phyloP scores from a whole-genome alignment of 352 stramenopile species.

The Hyaloperonospora arabidopsidis region DNA sequence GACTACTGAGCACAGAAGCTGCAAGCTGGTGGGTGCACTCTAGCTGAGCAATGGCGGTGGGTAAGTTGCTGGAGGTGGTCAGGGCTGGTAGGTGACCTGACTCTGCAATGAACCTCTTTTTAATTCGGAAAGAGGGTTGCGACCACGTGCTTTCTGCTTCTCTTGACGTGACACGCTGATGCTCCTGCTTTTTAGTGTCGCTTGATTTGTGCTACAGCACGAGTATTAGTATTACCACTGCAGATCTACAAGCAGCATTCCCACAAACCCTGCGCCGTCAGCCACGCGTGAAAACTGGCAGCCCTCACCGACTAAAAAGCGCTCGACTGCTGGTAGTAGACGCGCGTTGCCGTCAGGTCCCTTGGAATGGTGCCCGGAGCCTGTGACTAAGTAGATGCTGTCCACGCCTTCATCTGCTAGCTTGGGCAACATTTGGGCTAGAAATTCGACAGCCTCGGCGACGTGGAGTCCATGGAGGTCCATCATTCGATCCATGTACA shows the following conservation, averaged over 20 bases:
- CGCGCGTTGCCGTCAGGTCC: conserved; percentile 53
- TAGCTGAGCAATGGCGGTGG: too few species aligned
- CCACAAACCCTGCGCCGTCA: conserved; percentile 66
- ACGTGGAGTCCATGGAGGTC: conserved; percentile 81
- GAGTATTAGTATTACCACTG: conserved; percentile 46
- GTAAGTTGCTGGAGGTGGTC: too few species aligned
- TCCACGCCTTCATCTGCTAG: conserved; percentile 65
- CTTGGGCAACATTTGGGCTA: conserved; percentile 62
- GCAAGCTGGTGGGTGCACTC: not conserved
- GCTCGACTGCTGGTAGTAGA: conserved; percentile 68
- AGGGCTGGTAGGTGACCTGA: too few species aligned
- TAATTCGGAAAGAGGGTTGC: conserved; percentile 5
- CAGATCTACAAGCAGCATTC: conserved; percentile 80
- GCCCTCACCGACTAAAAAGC: conserved; percentile 64
- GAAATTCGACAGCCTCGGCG: conserved; percentile 68
- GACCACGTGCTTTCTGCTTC: conserved; percentile 4
- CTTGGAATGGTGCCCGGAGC: conserved; percentile 79
- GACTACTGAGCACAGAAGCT: conserved; percentile 28
- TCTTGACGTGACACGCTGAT: conserved; percentile 14
- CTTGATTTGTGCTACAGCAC: conserved; percentile 13
- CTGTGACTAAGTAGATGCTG: conserved; percentile 72
- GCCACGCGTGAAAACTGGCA: conserved; percentile 68
- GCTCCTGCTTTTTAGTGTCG: conserved; percentile 19
- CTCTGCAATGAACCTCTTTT: too few species aligned
- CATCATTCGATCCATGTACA: conserved; percentile 74